Percentiles rank a stretch among this genome's conserved stretches.
Conservation (phyloP, 768 basidiomycete species). For the Rickenella mellea region DNA sequence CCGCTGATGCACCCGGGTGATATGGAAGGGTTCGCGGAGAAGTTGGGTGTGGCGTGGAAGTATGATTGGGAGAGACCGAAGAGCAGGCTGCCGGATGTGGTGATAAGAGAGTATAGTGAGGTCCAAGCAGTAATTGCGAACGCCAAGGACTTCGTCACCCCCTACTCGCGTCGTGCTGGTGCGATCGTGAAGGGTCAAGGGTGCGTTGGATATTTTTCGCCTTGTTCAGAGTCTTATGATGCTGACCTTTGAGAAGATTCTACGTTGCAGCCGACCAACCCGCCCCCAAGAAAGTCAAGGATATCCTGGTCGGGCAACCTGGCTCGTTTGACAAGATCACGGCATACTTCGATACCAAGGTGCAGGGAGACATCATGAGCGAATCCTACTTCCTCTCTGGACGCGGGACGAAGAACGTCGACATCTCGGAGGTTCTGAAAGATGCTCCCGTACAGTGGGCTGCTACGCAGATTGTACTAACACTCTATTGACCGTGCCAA, state of each 20-base stretch:
- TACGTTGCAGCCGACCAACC: conserved; percentile 44
- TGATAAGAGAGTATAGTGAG: conserved; percentile 37
- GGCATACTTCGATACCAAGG: conserved; percentile 57
- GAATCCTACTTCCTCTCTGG: conserved; percentile 51
- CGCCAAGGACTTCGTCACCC: conserved; percentile 31
- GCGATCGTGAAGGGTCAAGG: conserved; percentile 51
- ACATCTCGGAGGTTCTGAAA: conserved; percentile 62
- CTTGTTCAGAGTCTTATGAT: not conserved
- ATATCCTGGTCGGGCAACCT: conserved; percentile 36
- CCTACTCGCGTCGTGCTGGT: conserved; percentile 40
- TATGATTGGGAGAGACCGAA: conserved; percentile 51
- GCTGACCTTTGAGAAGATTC: conserved; percentile 36
- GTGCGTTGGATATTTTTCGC: conserved; percentile 24
- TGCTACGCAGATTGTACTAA: conserved; percentile 55
- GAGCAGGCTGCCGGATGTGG: conserved; percentile 14
- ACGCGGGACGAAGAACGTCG: conserved; percentile 42
- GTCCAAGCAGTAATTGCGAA: conserved; percentile 45
- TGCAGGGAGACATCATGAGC: conserved; percentile 42
- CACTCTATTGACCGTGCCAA: conserved; percentile 2
- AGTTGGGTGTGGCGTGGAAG: conserved; percentile 40
- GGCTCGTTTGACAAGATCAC: conserved; percentile 36
- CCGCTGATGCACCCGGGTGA: conserved; percentile 73
- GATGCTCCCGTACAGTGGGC: conserved; percentile 61
- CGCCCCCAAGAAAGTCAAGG: conserved; percentile 35
- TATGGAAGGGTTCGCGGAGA: conserved; percentile 51